Base-by-base conservation (phyloP, 2,329 filamentous ascomycete species). In the Cordyceps fumosorosea region DNA sequence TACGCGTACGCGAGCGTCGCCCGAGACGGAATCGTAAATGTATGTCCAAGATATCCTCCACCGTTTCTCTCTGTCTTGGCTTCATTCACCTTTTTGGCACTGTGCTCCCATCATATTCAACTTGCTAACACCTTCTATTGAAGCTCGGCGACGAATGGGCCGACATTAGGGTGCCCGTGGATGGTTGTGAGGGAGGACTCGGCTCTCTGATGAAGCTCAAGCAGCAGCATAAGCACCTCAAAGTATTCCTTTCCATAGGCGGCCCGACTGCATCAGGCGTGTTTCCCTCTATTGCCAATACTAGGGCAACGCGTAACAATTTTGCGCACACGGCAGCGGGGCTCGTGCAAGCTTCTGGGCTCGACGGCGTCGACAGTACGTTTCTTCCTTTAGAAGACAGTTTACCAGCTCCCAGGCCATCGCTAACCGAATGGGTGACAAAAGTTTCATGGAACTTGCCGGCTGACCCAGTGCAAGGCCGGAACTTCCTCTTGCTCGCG, bases 391-490 rank as follows among this genome's bases (percentile, higher is more conserved):
- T n/a, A 18, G 3, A 18, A 7, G 40, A 16, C 40, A 16, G 18
- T 37, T 14, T 37, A 18, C 40, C 3, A 44, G 6, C 40, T 44
- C 18, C 5, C 24, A 16, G 11, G 20, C 18, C 18, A 18, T n/a
- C 18, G 5, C 56, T 22, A 61, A 52, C 34, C 14, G n/a, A 51
- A 29, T 10, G 29, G 44, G 26, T 20, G 8, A 22, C n/a, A 29
- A 63, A 63, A 93, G 90, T 95, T 71, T 87, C 89, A 69, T 95
- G 90, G 90, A 87, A 91, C 71, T 89, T 91, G 67, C 90, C 90
- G 2, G 81, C 81, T 60, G 80, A 89, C 70, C 71, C 79, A 2
- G 78, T 85, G 59, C 84, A 93, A 73, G 89, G 89, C 26, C 77
- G 80, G 64, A 82, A 92, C 72, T 93, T 91, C 70, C 74, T 92